Base-by-base conservation (phyloP, 257 asterid genomes). In the Nicotiana benthamiana region DNA sequence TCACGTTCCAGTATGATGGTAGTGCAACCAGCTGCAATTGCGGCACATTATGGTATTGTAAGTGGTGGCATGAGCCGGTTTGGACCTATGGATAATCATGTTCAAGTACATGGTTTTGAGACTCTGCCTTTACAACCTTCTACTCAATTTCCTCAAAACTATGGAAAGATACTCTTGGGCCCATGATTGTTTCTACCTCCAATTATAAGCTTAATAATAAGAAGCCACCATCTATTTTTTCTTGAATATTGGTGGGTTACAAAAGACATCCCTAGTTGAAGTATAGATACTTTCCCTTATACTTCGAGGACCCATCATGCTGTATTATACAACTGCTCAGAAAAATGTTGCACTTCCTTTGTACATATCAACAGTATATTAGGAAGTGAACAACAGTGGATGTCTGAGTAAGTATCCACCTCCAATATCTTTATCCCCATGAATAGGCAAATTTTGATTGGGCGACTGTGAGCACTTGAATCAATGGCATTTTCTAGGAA, bases 111-210 rank as follows among this genome's bases (percentile, higher is more conserved):
- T 36, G 77, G 86, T 77, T 83, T 76, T 12, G 84, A 83, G 83
- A 83, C 75, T 80, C 82, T 82, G n/a, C 81, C 82, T 60, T 79
- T 86, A 46, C 91, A 77, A 79, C 77, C 87, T 60, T 81, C 87
- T 65, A 83, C 81, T 48, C 89, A 76, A 70, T 80, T 79, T 43
- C 88, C 80, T 2, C 90, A 85, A 82, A 88, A 82, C 79, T 77
- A 81, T 57, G 90, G 89, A 27, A 85, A 86, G 79, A 77, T 88
- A 79, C 87, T 86, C 28, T 52, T 83, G 61, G 90, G 91, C 17
- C 91, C 91, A 0, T 88, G 68, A 88, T n/a, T 59, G 65, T 75
- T 57, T 66, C 16, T 67, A 15, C 54, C 57, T 75, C 24, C 78
- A 74, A 60, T 57, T 46, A 24, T 40, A 53, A 46, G 63, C 17